Evolutionary conservation across 1,139 yeast species (phyloP), one percentile per base, ranked within the genome.

Genomic region (Candida pseudoviswanathii): DNA sequence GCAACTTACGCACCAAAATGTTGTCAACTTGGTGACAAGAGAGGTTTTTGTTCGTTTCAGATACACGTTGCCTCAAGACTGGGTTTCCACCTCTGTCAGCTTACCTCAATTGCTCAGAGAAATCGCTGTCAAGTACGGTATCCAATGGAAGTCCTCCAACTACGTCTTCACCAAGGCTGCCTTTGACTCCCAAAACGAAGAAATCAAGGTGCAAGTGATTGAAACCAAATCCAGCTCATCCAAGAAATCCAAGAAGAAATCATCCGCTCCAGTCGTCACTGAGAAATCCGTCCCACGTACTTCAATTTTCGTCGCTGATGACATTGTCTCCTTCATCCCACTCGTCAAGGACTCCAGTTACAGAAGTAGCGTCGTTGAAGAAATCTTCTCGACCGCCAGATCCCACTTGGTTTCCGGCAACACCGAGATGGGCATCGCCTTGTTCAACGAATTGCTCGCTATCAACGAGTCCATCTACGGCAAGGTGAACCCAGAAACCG

Each of bases 401-500:
- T 62, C 71, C n/a, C 77, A 77, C 49, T 64, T 85, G 40, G 47
- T 48, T 29, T 48, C 53, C 5, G 57, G 57, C 10, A 62, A 65
- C 41, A 66, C 73, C 29, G 78, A 77, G 31, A 73, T 78, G 39
- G 88, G 86, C 8, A 63, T 83, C 45, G 71, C 78, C 22, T 76
- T 89, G 47, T 72, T 91, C 58, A 71, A 77, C 36, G 97, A 92
- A 65, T 78, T 95, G 42, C 71, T 89, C 44, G 72, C 86, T 4
- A 77, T 90, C 50, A 83, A 84, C 57, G 96, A 92, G 64, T 96
- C 91, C 63, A 83, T 89, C 31, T 89, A 89, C 60, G 97, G 98
- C 24, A 68, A 79, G 41, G 79, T 94, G 32, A 96, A 91, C 62
- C 80, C 86, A 8, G 91, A 86, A 58, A 89, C 94, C 38, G 91